Evolutionary conservation across 495 filamentous ascomycete species (phyloP), one percentile per base, ranked within the genome.

Genomic region (Filosporella fistucella): DNA sequence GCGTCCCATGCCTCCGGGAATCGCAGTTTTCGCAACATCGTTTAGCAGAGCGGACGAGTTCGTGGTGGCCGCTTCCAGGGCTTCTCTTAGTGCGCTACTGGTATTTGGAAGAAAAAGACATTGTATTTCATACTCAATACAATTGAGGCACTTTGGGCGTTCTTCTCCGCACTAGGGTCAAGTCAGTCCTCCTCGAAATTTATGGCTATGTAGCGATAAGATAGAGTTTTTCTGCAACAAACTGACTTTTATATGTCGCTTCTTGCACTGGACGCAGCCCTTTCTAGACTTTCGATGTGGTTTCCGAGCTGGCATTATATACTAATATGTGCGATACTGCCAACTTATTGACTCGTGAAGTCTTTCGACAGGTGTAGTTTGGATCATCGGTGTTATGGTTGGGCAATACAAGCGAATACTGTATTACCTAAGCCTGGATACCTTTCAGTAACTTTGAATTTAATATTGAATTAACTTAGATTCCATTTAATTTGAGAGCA

Each of bases 221-320:
- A 42, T 26, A 11, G 5, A 10, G 24, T 30, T 30, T 8, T n/a
- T 8, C 14, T 30, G n/a, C 8, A 30, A n/a, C n/a, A 30, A 30
- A 30, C 28, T n/a, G n/a, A 49, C 47, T 23, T 49, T 49, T 3
- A 49, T 36, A 11, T 23, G 34, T 23, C 47, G 14, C 23, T 30
- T 41, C 43, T 49, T 49, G 22, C 47, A 49, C 17, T 42, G 34
- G 4, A 22, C 37, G 24, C 47, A 49, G 4, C 47, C 38, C 8
- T 30, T 42, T 33, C 47, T 36, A 3, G 47, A 49, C 38, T 49
- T 49, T 16, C 38, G 18, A 35, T 49, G 47, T 22, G 47, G 17
- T 18, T 44, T 49, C 14, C 36, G 36, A 5, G 44, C 26, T 4
- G 20, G 22, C 23, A 10, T 33, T 30, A n/a, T 30, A n/a, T 8